Percentiles rank a stretch among this genome's conserved stretches.
These are phyloP conservation scores for Crassisporium funariophilum DNA, from an alignment of 768 basidiomycete species.

Conservation along the genomic window DNA sequence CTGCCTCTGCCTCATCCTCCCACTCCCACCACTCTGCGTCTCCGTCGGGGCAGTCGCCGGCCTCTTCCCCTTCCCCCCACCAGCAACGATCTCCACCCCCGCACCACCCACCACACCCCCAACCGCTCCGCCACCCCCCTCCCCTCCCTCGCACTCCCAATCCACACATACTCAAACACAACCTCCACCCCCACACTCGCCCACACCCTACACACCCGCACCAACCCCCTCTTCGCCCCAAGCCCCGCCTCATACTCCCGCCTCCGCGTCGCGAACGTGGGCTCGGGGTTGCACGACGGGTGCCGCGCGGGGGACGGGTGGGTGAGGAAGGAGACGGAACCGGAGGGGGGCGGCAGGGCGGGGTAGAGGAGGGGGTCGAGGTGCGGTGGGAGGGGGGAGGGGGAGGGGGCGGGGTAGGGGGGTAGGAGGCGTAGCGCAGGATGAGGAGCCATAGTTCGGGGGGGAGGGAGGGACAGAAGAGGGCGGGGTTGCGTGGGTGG, in stretches of 20 bases:
- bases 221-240: conserved; percentile 49
- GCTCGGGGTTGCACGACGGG: no score
- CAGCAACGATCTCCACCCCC: not conserved
- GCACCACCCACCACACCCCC: conserved; percentile 10
- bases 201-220: conserved; percentile 60
- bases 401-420: conserved; percentile 13
- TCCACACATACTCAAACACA: conserved; percentile 73
- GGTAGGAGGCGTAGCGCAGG: conserved; percentile 55
- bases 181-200: conserved; percentile 53
- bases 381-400: conserved; percentile 11
- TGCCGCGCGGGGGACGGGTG: conserved; percentile 44
- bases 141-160: conserved; percentile 45
- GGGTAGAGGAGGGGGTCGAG: conserved; percentile 47
- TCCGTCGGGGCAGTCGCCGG: no score
- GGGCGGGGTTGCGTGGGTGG: no score
- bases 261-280: conserved; percentile 37
- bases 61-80: no score
- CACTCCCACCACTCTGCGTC: no score
- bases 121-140: conserved; percentile 23
- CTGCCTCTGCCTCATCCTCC: not conserved
- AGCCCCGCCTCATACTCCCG: conserved; percentile 49
- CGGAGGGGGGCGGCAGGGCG: conserved; percentile 50
- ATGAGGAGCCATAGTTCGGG: conserved; percentile 69
- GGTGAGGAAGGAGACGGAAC: conserved; percentile 60
- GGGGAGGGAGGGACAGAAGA: no score